Conservation (phyloP, 192 early-diverging fungal species). For the Dissophora ornata region DNA sequence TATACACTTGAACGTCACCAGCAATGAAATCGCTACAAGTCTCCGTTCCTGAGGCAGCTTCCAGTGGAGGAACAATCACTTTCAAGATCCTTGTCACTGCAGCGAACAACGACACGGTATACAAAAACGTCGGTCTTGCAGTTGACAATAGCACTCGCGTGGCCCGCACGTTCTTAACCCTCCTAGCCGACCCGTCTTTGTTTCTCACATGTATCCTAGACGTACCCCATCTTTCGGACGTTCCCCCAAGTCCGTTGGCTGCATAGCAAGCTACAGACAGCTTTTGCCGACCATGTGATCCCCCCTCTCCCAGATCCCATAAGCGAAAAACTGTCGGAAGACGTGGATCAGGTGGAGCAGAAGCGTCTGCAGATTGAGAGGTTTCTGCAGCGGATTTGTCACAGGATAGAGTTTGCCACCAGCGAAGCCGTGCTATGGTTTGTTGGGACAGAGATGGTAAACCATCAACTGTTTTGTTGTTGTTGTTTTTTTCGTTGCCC, state of each 20-base stretch:
- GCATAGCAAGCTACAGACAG: slow-evolving; percentile 47
- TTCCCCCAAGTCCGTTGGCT: slow-evolving; percentile 66
- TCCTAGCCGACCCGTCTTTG: background rate
- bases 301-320: slow-evolving; percentile 61
- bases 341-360: slow-evolving; percentile 66
- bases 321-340: slow-evolving; percentile 55
- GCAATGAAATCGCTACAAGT: slow-evolving; percentile 35
- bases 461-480: background rate
- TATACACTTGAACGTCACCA: background rate
- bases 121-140: too few relatives aligned
- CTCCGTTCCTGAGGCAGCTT: slow-evolving; percentile 63
- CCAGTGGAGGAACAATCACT: slow-evolving; percentile 62
- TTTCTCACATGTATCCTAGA: slow-evolving; percentile 12
- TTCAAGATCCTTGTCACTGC: slow-evolving; percentile 61
- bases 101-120: slow-evolving; percentile 33
- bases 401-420: slow-evolving; percentile 49
- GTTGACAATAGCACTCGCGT: too few relatives aligned
- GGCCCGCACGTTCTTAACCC: background rate
- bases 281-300: slow-evolving; percentile 52
- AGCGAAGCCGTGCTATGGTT: slow-evolving; percentile 58
- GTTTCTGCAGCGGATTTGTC: slow-evolving; percentile 57
- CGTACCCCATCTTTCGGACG: slow-evolving; percentile 59
- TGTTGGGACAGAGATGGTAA: slow-evolving; percentile 68
- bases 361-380: slow-evolving; percentile 61
- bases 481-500: background rate